Evolutionary conservation across 202 grass and related monocot species (phyloP).

Genomic region (Panicum hallii): DNA sequence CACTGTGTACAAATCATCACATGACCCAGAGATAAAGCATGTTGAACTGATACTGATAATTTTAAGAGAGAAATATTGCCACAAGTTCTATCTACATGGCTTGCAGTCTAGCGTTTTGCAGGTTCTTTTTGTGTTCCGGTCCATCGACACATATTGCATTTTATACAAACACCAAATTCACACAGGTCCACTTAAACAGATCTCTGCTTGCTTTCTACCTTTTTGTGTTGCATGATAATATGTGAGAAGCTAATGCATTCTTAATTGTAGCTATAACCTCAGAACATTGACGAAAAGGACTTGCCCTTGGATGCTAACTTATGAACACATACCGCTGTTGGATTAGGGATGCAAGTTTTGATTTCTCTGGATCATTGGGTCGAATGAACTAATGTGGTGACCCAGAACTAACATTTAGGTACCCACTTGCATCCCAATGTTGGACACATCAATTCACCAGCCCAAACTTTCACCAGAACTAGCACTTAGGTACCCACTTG

Average conservation of each 20-base stretch:
- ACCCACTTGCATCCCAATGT: too few relatives aligned
- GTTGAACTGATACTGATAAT: background rate
- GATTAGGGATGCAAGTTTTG: too few relatives aligned
- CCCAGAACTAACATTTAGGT: too few relatives aligned
- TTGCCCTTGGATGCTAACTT: background rate
- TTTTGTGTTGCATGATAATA: constrained; percentile 1
- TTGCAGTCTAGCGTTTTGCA: background rate
- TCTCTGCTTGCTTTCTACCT: background rate
- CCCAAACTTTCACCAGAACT: background rate
- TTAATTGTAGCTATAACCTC: background rate
- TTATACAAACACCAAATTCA: constrained; percentile 1
- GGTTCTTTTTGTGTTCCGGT: background rate
- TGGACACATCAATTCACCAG: background rate
- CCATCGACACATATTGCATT: background rate
- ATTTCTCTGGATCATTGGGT: too few relatives aligned
- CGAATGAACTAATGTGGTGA: too few relatives aligned
- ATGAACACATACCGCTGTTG: background rate
- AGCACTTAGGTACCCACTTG: too few relatives aligned
- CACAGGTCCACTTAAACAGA: background rate
- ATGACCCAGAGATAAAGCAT: background rate
- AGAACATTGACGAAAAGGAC: background rate
- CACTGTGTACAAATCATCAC: background rate
- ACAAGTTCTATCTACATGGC: background rate
- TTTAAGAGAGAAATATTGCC: background rate
- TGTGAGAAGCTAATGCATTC: constrained; percentile 22